These are phyloP conservation scores for Colletotrichum destructivum DNA, from an alignment of 2,329 filamentous ascomycete genomes.

Conservation along the genomic window DNA sequence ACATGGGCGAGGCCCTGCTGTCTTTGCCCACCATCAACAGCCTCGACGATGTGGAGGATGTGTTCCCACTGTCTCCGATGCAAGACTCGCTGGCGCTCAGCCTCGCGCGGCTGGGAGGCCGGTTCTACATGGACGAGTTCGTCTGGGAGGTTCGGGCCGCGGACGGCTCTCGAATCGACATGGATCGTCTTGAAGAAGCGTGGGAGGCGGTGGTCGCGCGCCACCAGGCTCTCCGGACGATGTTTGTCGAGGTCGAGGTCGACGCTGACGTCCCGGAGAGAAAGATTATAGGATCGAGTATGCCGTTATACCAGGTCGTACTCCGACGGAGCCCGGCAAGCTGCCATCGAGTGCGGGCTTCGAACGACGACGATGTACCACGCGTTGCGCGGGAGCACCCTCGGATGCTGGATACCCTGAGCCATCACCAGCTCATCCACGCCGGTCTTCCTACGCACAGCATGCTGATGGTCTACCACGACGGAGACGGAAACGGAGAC, in stretches of 20 bases:
- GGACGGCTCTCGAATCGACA: background rate
- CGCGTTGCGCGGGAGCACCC: background rate
- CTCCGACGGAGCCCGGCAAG: background rate
- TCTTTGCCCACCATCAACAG: background rate
- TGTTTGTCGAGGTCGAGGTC: background rate
- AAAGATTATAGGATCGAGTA: background rate
- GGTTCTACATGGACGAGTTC: background rate
- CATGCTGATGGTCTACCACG: background rate
- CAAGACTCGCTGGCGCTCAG: background rate
- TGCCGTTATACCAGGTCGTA: background rate
- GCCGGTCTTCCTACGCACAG: background rate
- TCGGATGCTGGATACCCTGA: background rate
- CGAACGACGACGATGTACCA: background rate
- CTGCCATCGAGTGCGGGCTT: background rate
- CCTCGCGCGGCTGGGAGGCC: background rate
- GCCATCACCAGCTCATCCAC: background rate
- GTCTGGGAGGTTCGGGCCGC: background rate
- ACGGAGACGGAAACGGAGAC: background rate
- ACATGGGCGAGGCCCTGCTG: background rate
- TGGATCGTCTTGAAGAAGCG: background rate
- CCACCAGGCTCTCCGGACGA: background rate
- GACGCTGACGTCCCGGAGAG: background rate
- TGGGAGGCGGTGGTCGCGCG: conserved; percentile 1
- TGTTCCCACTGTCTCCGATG: background rate
- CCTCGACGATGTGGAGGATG: background rate